Base-by-base conservation (phyloP, 192 early-diverging fungal genomes). In the Entophlyctis helioformis region DNA sequence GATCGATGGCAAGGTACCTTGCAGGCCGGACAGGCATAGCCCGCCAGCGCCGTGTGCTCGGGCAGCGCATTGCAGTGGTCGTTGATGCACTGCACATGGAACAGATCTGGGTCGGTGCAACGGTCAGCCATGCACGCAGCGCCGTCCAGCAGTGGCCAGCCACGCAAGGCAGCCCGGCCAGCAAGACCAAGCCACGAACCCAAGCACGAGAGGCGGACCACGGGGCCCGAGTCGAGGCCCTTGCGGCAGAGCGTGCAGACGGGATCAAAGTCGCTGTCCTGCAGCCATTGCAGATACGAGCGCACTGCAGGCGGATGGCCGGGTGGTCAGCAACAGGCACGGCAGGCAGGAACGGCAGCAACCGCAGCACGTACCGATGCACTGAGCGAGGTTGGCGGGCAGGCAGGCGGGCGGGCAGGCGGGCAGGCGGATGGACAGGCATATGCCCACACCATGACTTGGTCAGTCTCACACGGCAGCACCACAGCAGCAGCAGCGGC, bases 271-370 rank as follows among this genome's bases (percentile, higher is more conserved):
- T 74, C 74, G 31, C 47, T 51, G 53, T 74, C 74, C 49, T 76
- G 62, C 15, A 76, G 66, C 74, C 74, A 76, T 36, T 63, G 56
- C 37, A 76, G 50, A 56, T 76, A 76, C 21, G 69, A 59, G 23
- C 59, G 44, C 21, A 76, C 74, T 56, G 51, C 16, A 33, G 18
- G 25, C 19, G 22, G 7, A 36, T 32, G 31, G 3, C 1, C n/a
- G 11, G 22, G 21, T 22, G 25, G 7, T 28, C 0, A 36, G 10
- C 16, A 10, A 1, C n/a, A 13, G 22, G 45, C 9, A 24, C 8
- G 7, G 23, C 32, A 18, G 35, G 16, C 25, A 3, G 23, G 37
- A 6, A 39, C 1, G 16, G 22, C 57, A 2, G 3, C 31, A 19
- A 60, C 10, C 1, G 45, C 33, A 46, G 3, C 10, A 12, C 23